Base-by-base conservation (phyloP, 768 basidiomycete genomes). In the Leucocoprinus sp. region DNA sequence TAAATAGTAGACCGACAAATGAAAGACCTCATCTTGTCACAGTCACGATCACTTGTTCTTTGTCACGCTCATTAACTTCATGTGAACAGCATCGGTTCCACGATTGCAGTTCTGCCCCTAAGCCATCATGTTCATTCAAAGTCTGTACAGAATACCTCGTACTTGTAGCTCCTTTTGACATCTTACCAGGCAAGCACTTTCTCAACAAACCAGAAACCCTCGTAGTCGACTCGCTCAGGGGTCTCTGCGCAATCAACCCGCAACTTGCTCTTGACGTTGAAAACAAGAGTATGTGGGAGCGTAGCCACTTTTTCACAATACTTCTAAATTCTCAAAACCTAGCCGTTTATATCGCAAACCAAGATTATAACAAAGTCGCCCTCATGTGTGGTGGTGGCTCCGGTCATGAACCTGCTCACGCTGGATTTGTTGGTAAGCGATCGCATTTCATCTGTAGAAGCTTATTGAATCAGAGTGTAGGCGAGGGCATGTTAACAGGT, bases 391-490 rank as follows among this genome's bases (percentile, higher is more conserved):
- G 89, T 7, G 89, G 90, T 4, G 89, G 90, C 24, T 79, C 83
- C 19, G 88, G 93, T 4, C 93, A 96, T 58, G 93, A 96, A 56
- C 93, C 93, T 5, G 77, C 91, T 12, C 91, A 93, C 63, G 78
- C 88, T 4, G 86, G 79, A 1, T 93, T 86, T 54, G 91, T 95
- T n/a, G 92, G 90, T 83, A 51, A 52, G 72, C 59, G 24, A 8
- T 46, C 21, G 37, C 7, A 26, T 5, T 24, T 48, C 15, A 12
- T 19, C 45, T 15, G 35, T 15, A 23, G 4, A 23, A 12, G 42
- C 37, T 7, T 27, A 38, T 23, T 11, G 26, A 37, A 41, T 17
- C 27, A 5, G 21, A 34, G 48, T 39, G 0, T 43, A 86, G 85
- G 87, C 31, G 63, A 77, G 49, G 92, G 92, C 21, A 82, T 93